Evolutionary conservation across 2,329 filamentous ascomycete genomes (phyloP).

Genomic region (Pseudogymnoascus sp.): DNA sequence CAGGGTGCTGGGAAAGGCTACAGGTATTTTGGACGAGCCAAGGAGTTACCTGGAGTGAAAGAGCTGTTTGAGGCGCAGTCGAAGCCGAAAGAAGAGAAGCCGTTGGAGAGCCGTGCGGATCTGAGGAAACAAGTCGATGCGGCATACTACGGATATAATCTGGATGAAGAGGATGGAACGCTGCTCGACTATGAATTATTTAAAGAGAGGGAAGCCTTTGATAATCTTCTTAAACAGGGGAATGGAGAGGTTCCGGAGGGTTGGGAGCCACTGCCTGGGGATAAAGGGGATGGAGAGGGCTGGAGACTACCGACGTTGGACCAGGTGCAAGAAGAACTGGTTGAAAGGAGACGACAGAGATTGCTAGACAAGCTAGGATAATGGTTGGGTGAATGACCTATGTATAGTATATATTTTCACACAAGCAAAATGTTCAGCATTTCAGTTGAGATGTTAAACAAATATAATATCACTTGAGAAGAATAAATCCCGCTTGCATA

Average conservation of each 20-base stretch:
- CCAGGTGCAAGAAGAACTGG: conserved; percentile 88
- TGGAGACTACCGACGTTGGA: conserved; percentile 83
- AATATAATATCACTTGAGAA: background rate
- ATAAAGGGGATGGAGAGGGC: conserved; percentile 69
- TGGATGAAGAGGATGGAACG: conserved; percentile 81
- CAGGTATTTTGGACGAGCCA: conserved; percentile 85
- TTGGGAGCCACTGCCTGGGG: conserved; percentile 84
- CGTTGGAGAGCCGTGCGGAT: conserved; percentile 59
- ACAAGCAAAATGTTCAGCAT: background rate
- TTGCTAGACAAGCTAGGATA: conserved; percentile 63
- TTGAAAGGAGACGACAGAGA: conserved; percentile 76
- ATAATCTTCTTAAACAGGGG: conserved; percentile 53
- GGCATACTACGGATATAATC: conserved; percentile 89
- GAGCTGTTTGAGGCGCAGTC: conserved; percentile 83
- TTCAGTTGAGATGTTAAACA: background rate
- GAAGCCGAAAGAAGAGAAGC: conserved; percentile 50
- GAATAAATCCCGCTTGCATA: no score
- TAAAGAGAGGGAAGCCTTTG: conserved; percentile 75
- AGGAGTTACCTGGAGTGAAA: conserved; percentile 88
- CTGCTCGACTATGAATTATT: conserved; percentile 72
- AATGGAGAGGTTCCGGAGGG: conserved; percentile 54
- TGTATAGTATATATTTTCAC: background rate
- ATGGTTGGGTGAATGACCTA: background rate
- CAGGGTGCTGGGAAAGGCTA: conserved; percentile 78
- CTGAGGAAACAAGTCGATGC: conserved; percentile 76